phyloP scores from a whole-genome alignment of 2,329 filamentous ascomycete species.

The Phoma herbarum region DNA sequence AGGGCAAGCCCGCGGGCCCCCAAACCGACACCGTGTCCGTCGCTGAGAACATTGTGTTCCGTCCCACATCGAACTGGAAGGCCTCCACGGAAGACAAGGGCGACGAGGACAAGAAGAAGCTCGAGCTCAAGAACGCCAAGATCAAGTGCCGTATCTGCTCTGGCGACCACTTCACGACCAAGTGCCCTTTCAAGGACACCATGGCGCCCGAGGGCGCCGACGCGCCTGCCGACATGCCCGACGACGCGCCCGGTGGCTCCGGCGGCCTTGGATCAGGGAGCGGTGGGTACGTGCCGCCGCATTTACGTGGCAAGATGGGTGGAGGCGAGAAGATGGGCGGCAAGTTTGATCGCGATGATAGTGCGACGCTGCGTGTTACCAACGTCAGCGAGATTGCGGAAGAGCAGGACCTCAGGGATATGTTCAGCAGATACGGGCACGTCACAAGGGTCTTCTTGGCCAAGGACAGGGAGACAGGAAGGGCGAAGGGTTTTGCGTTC shows the following conservation, averaged over 20 bases:
- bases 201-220: conserved; percentile 80
- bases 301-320: conserved; percentile 80
- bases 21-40: conserved; percentile 90
- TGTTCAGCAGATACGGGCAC: conserved; percentile 97
- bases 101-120: conserved; percentile 75
- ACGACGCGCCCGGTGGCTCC: conserved; percentile 55
- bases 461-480: conserved; percentile 94
- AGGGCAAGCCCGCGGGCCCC: conserved; percentile 83
- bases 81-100: conserved; percentile 79
- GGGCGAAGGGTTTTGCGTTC: conserved; percentile 98
- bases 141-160: conserved; percentile 99
- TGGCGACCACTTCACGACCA: conserved; percentile 98
- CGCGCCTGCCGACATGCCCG: conserved; percentile 57
- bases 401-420: conserved; percentile 91
- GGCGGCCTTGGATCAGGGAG: conserved; percentile 71
- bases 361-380: conserved; percentile 95
- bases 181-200: conserved; percentile 99
- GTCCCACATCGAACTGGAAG: conserved; percentile 93
- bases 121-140: conserved; percentile 93
- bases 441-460: conserved; percentile 98
- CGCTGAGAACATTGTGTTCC: conserved; percentile 98
- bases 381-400: conserved; percentile 99
- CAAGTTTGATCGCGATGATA: conserved; percentile 96
- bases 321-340: conserved; percentile 85
- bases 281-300: conserved; percentile 93